phyloP scores from a whole-genome alignment of 106 monocot species.

The Acanthochlamys bracteata region DNA sequence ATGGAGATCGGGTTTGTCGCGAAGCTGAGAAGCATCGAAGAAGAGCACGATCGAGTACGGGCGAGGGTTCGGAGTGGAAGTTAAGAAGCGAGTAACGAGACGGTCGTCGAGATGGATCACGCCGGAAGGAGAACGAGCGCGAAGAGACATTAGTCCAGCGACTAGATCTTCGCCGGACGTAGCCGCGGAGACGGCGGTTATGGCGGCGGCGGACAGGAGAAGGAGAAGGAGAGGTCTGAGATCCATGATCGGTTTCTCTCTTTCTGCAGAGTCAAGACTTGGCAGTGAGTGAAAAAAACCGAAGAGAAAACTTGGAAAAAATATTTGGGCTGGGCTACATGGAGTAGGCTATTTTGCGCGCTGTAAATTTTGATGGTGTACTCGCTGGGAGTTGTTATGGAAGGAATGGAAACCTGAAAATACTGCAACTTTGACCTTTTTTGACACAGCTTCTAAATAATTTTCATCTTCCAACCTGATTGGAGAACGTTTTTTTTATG shows the following conservation, averaged over 20 bases:
- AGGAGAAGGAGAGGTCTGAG: constrained; percentile 12
- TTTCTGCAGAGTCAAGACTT: background rate
- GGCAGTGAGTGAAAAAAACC: background rate
- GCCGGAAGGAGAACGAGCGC: constrained; percentile 50
- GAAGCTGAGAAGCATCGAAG: constrained; percentile 84
- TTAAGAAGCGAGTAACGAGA: constrained; percentile 58
- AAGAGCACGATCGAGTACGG: constrained; percentile 77
- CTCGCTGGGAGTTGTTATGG: too few species aligned
- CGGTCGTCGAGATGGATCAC: constrained; percentile 77
- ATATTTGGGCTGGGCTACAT: background rate
- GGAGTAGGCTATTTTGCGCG: background rate
- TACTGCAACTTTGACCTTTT: too few species aligned
- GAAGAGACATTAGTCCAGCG: constrained; percentile 54
- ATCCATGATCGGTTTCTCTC: constrained; percentile 13
- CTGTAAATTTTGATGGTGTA: too few species aligned
- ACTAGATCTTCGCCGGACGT: constrained; percentile 38
- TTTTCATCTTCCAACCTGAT: too few species aligned
- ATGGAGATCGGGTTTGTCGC: constrained; percentile 75
- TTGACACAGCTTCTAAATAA: too few species aligned
- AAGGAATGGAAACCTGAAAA: too few species aligned
- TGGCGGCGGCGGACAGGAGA: constrained; percentile 1
- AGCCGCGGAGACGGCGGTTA: background rate
- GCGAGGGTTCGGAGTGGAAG: constrained; percentile 42
- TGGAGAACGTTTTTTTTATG: too few species aligned
- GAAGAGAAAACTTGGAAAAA: background rate